Evolutionary conservation across 257 asterid species (phyloP).

Genomic region (Coffea eugenioides): DNA sequence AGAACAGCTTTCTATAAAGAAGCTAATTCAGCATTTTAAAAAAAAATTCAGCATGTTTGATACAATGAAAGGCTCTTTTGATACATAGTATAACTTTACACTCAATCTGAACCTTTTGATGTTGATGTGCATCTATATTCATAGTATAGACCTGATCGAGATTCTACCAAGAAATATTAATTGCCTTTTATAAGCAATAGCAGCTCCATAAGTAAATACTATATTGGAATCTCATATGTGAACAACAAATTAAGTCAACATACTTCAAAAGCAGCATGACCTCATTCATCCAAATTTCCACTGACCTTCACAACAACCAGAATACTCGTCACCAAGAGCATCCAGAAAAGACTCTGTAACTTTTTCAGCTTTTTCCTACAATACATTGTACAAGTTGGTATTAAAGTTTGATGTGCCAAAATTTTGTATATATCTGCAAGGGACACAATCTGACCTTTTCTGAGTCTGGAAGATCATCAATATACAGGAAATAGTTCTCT

Average conservation of each 20-base stretch:
- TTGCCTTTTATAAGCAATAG: too few species aligned
- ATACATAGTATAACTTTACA: background rate
- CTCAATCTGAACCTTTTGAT: too few species aligned
- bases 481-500: conserved; percentile 78
- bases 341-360: conserved; percentile 61
- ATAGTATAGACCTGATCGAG: too few species aligned
- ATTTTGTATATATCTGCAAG: background rate
- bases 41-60: too few species aligned
- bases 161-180: too few species aligned
- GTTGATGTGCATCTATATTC: too few species aligned
- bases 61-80: background rate
- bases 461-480: conserved; percentile 73
- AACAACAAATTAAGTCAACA: background rate
- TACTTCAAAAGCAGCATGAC: background rate
- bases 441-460: conserved; percentile 54
- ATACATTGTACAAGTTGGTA: conserved; percentile 17
- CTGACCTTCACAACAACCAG: conserved; percentile 82
- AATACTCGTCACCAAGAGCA: conserved; percentile 91
- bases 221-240: background rate
- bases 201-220: too few species aligned
- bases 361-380: conserved; percentile 72
- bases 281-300: conserved; percentile 1
- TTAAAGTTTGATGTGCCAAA: conserved; percentile 14
- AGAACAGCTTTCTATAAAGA: background rate
- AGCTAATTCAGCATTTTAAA: background rate